A percentile compares a stretch with the other conserved stretches of the same genome.
Conservation (phyloP, 148 eudicot genomes). For the Persicaria tinctoria region DNA sequence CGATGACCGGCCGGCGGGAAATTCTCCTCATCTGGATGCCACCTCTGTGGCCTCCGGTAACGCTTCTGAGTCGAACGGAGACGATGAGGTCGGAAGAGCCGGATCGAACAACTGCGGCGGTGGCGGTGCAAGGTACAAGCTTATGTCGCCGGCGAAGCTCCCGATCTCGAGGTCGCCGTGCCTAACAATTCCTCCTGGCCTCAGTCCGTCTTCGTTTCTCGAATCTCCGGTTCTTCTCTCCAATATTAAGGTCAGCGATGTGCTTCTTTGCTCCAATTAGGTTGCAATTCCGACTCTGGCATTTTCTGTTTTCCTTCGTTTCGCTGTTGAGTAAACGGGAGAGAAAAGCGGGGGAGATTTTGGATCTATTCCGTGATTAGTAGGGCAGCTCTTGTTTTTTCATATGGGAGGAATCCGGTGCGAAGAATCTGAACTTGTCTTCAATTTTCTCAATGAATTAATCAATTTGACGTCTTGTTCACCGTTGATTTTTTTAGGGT, state of each 20-base stretch:
- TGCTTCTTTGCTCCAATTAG: not conserved
- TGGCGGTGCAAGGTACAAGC: slow-evolving; percentile 48
- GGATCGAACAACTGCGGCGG: slow-evolving; percentile 8
- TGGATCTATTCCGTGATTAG: slow-evolving; percentile 5
- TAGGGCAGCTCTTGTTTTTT: not conserved
- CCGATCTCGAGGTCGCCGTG: slow-evolving; percentile 78
- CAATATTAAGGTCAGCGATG: slow-evolving; percentile 58
- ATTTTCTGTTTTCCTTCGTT: not conserved
- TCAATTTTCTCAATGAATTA: slow-evolving; percentile 1
- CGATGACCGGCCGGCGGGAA: not conserved
- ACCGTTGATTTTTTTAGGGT: not conserved
- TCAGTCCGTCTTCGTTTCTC: slow-evolving; percentile 88
- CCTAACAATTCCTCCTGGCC: slow-evolving; percentile 70
- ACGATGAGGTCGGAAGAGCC: slow-evolving; percentile 8
- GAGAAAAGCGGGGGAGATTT: not conserved
- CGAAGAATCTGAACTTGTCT: slow-evolving; percentile 2
- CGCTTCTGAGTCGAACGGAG: slow-evolving; percentile 5
- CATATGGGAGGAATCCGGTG: slow-evolving; percentile 6
- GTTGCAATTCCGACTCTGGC: not conserved
- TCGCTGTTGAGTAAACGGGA: not conserved
- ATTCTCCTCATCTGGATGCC: not conserved
- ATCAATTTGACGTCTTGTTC: not conserved
- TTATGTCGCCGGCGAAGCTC: slow-evolving; percentile 89
- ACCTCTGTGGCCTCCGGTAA: not conserved
- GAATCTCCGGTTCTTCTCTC: slow-evolving; percentile 95